These are phyloP conservation scores for Ciborinia camelliae DNA, from an alignment of 2,329 filamentous ascomycete species.

Conservation along the genomic window DNA sequence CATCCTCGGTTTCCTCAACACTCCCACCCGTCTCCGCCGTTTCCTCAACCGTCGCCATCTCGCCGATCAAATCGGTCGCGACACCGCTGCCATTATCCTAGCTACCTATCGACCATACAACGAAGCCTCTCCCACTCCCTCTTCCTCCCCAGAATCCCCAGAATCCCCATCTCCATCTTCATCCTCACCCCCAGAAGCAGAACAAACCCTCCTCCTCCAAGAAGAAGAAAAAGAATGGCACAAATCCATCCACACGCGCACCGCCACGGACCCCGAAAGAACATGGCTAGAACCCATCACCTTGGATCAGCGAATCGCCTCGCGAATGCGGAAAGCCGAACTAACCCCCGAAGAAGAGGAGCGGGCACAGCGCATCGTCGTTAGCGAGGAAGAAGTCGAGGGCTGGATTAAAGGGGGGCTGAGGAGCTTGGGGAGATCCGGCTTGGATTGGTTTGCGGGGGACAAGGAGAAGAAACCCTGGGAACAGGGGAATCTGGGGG, in stretches of 20 bases:
- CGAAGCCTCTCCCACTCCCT: constrained; percentile 39
- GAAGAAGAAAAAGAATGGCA: constrained; percentile 80
- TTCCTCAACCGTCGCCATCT: constrained; percentile 81
- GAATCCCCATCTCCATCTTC: constrained; percentile 36
- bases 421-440: constrained; percentile 45
- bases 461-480: constrained; percentile 17
- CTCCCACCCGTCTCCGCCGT: constrained; percentile 78
- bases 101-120: constrained; percentile 49
- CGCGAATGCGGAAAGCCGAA: constrained; percentile 77
- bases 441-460: constrained; percentile 26
- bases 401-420: constrained; percentile 63
- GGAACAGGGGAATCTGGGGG: constrained; percentile 12
- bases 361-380: constrained; percentile 57
- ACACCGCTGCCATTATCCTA: constrained; percentile 83
- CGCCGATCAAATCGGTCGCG: constrained; percentile 83
- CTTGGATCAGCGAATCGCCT: constrained; percentile 70
- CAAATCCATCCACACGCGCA: constrained; percentile 64
- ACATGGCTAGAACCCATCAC: constrained; percentile 75
- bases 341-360: constrained; percentile 67
- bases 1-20: constrained; percentile 88
- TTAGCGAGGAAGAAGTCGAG: constrained; percentile 66
- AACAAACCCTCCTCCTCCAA: constrained; percentile 62
- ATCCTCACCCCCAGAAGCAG: constrained; percentile 39
- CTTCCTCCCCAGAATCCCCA: constrained; percentile 19
- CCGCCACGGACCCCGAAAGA: constrained; percentile 55